phyloP scores from a whole-genome alignment of 257 asterid genomes.

The Scutellaria galericulata region DNA sequence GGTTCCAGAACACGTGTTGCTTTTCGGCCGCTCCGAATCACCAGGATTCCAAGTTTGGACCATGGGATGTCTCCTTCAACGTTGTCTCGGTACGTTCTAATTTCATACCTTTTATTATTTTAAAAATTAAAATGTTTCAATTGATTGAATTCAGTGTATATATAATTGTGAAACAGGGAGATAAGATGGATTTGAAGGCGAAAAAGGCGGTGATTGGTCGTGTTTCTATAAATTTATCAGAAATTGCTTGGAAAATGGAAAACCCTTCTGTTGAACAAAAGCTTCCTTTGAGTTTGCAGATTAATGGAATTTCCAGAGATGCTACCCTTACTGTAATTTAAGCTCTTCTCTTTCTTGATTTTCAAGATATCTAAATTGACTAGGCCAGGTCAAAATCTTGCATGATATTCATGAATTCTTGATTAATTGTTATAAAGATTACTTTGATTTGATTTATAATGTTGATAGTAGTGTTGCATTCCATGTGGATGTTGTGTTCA shows the following conservation, averaged over 20 bases:
- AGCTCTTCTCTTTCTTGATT: not conserved
- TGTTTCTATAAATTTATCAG: constrained; percentile 56
- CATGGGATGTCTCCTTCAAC: constrained; percentile 55
- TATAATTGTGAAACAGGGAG: constrained; percentile 41
- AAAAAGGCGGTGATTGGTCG: constrained; percentile 63
- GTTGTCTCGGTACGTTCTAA: constrained; percentile 46
- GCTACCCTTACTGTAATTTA: constrained; percentile 62
- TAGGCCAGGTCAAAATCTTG: too few relatives aligned
- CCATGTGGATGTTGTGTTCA: too few relatives aligned
- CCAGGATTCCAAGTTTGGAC: constrained; percentile 44
- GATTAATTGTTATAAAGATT: too few relatives aligned
- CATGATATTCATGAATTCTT: too few relatives aligned
- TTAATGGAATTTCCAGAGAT: constrained; percentile 44
- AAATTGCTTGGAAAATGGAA: constrained; percentile 51
- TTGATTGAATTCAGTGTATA: not conserved
- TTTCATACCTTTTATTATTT: too few relatives aligned
- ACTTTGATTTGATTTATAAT: too few relatives aligned
- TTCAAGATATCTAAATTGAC: not conserved
- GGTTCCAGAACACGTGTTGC: constrained; percentile 59
- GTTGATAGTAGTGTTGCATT: too few relatives aligned
- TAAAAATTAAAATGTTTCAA: too few relatives aligned
- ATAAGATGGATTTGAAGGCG: constrained; percentile 41
- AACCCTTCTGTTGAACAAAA: constrained; percentile 43
- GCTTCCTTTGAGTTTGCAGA: constrained; percentile 53
- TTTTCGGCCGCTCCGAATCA: constrained; percentile 43